phyloP scores from a whole-genome alignment of 805 yeast genomes.

The Priceomyces medius region DNA sequence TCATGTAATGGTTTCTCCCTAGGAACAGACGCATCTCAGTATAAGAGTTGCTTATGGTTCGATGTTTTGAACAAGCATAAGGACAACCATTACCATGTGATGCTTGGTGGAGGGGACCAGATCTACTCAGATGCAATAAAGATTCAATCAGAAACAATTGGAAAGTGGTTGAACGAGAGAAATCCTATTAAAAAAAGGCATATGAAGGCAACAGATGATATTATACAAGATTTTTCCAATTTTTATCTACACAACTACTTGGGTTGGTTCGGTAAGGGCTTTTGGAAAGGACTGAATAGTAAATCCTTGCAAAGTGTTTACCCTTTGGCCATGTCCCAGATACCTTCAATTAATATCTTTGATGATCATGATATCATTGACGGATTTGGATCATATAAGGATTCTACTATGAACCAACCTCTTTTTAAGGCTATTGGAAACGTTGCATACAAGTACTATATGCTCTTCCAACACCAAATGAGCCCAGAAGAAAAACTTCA shows the following conservation, averaged over 20 bases:
- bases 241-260: conserved; percentile 75
- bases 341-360: conserved; percentile 81
- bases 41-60: conserved; percentile 78
- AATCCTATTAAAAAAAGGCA: conserved; percentile 44
- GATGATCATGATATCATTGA: conserved; percentile 98
- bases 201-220: conserved; percentile 44
- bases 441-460: conserved; percentile 79
- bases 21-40: conserved; percentile 61
- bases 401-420: conserved; percentile 68
- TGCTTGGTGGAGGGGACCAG: conserved; percentile 98
- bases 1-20: conserved; percentile 92
- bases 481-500: conserved; percentile 43
- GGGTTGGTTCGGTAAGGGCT: conserved; percentile 89
- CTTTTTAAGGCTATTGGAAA: conserved; percentile 73
- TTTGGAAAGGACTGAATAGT: conserved; percentile 71
- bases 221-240: conserved; percentile 53
- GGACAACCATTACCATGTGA: conserved; percentile 71
- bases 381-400: conserved; percentile 88
- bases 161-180: conserved; percentile 61
- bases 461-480: conserved; percentile 89
- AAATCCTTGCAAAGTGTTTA: conserved; percentile 63
- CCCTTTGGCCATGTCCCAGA: conserved; percentile 75
- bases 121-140: conserved; percentile 84
- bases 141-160: conserved; percentile 50
- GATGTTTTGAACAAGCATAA: conserved; percentile 76